These are phyloP conservation scores for Aspergillus calidoustus DNA, from an alignment of 2,329 filamentous ascomycete genomes.

Conservation along the genomic window DNA sequence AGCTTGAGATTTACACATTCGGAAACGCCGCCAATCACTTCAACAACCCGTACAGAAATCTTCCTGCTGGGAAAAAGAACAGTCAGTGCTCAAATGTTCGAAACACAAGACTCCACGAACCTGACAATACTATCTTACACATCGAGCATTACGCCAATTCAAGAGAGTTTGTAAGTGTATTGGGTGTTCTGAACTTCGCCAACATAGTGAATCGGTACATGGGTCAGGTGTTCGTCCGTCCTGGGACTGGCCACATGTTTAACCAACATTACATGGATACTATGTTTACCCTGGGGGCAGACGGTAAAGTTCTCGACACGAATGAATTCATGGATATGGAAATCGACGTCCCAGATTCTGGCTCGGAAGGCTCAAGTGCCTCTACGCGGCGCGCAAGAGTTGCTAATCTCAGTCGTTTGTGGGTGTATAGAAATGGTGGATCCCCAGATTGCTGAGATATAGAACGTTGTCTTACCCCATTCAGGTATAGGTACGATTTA, in stretches of 20 bases:
- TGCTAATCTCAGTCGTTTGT: conserved; percentile 45
- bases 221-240: conserved; percentile 54
- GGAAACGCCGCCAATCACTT: conserved; percentile 80
- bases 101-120: background rate
- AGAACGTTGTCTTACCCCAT: background rate
- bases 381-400: conserved; percentile 28
- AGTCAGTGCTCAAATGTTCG: background rate
- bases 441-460: conserved; percentile 21
- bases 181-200: conserved; percentile 72
- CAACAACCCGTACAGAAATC: conserved; percentile 69
- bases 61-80: conserved; percentile 29
- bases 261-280: conserved; percentile 51
- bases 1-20: conserved; percentile 77
- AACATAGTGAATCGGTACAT: conserved; percentile 49
- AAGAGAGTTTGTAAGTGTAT: conserved; percentile 73
- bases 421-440: conserved; percentile 45
- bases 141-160: conserved; percentile 82
- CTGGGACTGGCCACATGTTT: conserved; percentile 47
- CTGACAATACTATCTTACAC: conserved; percentile 60
- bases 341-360: conserved; percentile 23
- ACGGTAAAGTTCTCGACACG: conserved; percentile 31
- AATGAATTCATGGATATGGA: conserved; percentile 43
- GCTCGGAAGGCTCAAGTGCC: conserved; percentile 1
- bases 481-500: background rate
- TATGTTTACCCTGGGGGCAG: conserved; percentile 46